These are phyloP conservation scores for Malus hybrid DNA, from an alignment of 331 rosid species.

Conservation along the genomic window DNA sequence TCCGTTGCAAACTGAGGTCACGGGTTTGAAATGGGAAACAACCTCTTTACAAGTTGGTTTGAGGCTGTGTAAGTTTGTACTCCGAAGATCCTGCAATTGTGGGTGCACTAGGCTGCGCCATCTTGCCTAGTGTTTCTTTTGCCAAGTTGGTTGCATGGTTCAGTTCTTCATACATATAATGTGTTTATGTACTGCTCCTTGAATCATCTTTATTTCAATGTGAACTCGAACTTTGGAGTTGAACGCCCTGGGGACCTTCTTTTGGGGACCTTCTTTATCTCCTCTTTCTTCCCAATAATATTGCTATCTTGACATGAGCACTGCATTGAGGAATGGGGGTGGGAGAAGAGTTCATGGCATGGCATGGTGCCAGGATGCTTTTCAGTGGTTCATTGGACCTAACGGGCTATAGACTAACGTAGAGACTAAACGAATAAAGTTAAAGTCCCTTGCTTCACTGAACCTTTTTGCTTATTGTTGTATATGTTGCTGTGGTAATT, in stretches of 20 bases:
- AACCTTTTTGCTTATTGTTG: neutral
- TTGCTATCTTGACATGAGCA: neutral
- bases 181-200: neutral
- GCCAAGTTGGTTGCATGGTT: neutral
- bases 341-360: neutral
- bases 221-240: neutral
- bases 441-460: neutral
- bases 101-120: neutral
- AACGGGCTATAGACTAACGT: neutral
- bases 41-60: neutral
- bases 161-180: neutral
- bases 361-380: neutral
- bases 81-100: neutral
- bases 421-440: neutral
- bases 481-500: too few relatives aligned
- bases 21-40: neutral
- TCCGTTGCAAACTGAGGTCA: neutral
- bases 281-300: too few relatives aligned
- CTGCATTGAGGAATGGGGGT: neutral
- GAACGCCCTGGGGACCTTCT: too few relatives aligned
- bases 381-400: neutral
- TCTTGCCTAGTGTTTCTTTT: neutral
- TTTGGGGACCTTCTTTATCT: too few relatives aligned
- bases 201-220: neutral
- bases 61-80: neutral